Conservation (phyloP, 75 land plant genomes). For the Pseudotsuga menziesii region DNA sequence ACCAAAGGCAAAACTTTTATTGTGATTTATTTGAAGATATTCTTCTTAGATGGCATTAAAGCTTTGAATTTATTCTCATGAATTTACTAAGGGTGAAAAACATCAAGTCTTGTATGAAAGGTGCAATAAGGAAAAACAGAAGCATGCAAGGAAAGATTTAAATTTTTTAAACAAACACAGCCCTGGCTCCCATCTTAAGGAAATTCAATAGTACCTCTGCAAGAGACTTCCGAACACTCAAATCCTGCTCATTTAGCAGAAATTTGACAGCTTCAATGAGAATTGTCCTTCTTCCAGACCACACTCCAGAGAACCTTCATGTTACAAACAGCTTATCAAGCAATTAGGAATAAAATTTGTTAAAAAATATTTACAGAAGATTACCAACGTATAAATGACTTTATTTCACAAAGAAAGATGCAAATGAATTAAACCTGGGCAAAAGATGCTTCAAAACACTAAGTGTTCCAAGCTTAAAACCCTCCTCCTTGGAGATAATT, state of each 20-base stretch:
- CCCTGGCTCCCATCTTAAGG: not conserved
- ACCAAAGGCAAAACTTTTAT: too few relatives aligned
- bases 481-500: constrained; percentile 72
- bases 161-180: not conserved
- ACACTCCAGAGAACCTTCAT: constrained; percentile 69
- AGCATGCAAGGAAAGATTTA: too few relatives aligned
- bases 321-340: constrained; percentile 6
- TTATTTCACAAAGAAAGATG: not conserved
- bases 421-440: constrained; percentile 61
- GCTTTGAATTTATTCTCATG: too few relatives aligned
- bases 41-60: too few relatives aligned
- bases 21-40: too few relatives aligned
- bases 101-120: too few relatives aligned
- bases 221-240: constrained; percentile 68
- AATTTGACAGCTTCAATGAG: constrained; percentile 71
- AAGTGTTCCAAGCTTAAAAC: constrained; percentile 65
- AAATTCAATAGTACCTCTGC: constrained; percentile 62
- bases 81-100: too few relatives aligned
- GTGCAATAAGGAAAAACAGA: too few relatives aligned
- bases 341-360: not conserved
- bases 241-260: constrained; percentile 69
- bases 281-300: constrained; percentile 57
- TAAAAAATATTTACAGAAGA: not conserved
- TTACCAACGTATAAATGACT: not conserved
- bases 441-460: constrained; percentile 82